phyloP scores from a whole-genome alignment of 164 flowering plant genomes.

The Santalum album region DNA sequence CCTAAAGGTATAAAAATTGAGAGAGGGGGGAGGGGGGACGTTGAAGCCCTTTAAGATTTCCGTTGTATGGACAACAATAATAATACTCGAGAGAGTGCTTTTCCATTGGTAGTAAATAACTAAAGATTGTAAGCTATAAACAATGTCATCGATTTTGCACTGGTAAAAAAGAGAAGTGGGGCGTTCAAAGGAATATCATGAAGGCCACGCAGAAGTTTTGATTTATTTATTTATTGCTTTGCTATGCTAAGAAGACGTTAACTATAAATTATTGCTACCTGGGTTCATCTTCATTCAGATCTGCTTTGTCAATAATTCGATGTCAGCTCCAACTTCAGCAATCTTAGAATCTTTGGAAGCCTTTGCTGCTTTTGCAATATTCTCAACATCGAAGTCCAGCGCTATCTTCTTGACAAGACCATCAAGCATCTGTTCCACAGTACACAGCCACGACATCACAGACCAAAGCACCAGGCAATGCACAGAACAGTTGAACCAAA shows the following conservation, averaged over 20 bases:
- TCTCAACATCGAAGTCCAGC: constrained; percentile 76
- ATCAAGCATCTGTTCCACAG: constrained; percentile 64
- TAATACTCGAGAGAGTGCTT: too few species aligned
- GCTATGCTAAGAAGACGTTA: neutral
- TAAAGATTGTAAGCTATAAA: too few species aligned
- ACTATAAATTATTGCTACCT: constrained; percentile 3
- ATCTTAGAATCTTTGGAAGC: constrained; percentile 68
- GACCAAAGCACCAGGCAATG: neutral
- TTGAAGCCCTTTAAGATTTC: too few species aligned
- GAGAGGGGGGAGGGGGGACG: too few species aligned
- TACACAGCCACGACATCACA: neutral
- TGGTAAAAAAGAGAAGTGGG: too few species aligned
- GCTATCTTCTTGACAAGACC: constrained; percentile 71
- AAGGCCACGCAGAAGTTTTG: too few species aligned
- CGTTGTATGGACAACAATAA: too few species aligned
- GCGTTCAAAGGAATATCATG: too few species aligned
- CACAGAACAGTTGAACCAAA: neutral
- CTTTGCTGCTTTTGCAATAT: constrained; percentile 63
- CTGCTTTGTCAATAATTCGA: constrained; percentile 42
- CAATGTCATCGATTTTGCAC: too few species aligned
- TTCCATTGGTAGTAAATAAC: too few species aligned
- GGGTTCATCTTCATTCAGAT: constrained; percentile 12
- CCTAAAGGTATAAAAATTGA: too few species aligned
- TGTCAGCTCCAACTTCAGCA: constrained; percentile 85
- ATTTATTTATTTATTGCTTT: too few species aligned